These are phyloP conservation scores for Ustilago curta DNA, from an alignment of 1,284 basidiomycete genomes.

Conservation along the genomic window DNA sequence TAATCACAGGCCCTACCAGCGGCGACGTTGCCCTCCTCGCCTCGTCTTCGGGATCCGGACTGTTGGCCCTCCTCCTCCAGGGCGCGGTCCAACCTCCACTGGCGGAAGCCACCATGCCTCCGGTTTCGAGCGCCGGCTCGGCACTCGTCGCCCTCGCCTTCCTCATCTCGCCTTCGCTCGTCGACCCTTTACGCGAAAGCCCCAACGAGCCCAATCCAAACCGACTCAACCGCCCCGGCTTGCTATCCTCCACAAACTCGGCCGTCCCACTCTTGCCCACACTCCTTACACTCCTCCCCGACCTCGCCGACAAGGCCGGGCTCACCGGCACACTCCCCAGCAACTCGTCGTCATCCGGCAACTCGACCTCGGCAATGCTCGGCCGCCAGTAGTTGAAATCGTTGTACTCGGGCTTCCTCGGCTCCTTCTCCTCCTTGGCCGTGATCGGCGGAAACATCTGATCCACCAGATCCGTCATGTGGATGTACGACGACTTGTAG, in stretches of 20 bases:
- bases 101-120: neutral
- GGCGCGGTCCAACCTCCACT: conserved; percentile 48
- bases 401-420: conserved; percentile 84
- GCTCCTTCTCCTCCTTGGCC: conserved; percentile 76
- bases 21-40: conserved; percentile 43
- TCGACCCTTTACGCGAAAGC: conserved; percentile 17
- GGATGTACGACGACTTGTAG: conserved; percentile 96
- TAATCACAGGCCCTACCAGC: conserved; percentile 53
- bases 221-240: conserved; percentile 38
- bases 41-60: conserved; percentile 16
- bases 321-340: conserved; percentile 78
- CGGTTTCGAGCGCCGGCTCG: conserved; percentile 23
- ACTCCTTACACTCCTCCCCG: conserved; percentile 72
- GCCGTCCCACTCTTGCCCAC: neutral
- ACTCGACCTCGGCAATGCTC: conserved; percentile 75
- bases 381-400: conserved; percentile 98
- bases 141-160: conserved; percentile 24
- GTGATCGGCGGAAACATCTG: conserved; percentile 97
- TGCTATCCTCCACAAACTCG: conserved; percentile 10
- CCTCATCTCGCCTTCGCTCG: conserved; percentile 2
- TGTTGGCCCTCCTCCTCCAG: conserved; percentile 50
- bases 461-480: conserved; percentile 98
- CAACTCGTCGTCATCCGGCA: conserved; percentile 80
- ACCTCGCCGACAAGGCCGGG: conserved; percentile 89
- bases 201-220: conserved; percentile 59